Conservation (phyloP, 495 filamentous ascomycete genomes). For the Tetracladium setigerum region DNA sequence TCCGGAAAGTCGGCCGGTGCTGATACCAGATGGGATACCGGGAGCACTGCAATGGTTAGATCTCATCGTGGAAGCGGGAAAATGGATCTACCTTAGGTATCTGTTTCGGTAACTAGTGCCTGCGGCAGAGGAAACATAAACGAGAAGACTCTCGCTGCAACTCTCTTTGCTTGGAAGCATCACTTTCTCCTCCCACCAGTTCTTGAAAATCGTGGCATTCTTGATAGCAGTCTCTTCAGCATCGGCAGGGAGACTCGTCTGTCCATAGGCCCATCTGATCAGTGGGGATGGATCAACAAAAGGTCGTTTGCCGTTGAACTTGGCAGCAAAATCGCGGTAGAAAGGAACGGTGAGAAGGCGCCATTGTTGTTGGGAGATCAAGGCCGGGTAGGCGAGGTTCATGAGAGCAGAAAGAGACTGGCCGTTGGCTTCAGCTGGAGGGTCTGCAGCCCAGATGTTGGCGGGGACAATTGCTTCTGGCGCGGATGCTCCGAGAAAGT, state of each 20-base stretch:
- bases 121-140: constrained; percentile 26
- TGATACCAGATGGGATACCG: constrained; percentile 36
- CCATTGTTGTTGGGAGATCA: constrained; percentile 46
- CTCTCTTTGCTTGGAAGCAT: constrained; percentile 29
- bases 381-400: constrained; percentile 39
- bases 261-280: constrained; percentile 47
- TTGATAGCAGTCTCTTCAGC: constrained; percentile 27
- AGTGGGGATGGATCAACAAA: constrained; percentile 50
- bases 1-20: constrained; percentile 31
- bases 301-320: constrained; percentile 37
- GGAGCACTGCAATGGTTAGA: constrained; percentile 22
- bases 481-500: constrained; percentile 30
- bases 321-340: constrained; percentile 42
- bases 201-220: constrained; percentile 43
- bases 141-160: constrained; percentile 31
- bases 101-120: constrained; percentile 28
- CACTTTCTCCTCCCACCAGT: constrained; percentile 44
- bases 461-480: constrained; percentile 28
- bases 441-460: constrained; percentile 31
- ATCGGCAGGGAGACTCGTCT: background rate
- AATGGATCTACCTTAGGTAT: constrained; percentile 13
- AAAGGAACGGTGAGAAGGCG: constrained; percentile 39
- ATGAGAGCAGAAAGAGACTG: constrained; percentile 24
- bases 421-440: constrained; percentile 23
- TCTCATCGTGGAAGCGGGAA: background rate